Evolutionary conservation across 2,329 filamentous ascomycete genomes (phyloP), one percentile per base, ranked within the genome.

Genomic region (Drechmeria coniospora): DNA sequence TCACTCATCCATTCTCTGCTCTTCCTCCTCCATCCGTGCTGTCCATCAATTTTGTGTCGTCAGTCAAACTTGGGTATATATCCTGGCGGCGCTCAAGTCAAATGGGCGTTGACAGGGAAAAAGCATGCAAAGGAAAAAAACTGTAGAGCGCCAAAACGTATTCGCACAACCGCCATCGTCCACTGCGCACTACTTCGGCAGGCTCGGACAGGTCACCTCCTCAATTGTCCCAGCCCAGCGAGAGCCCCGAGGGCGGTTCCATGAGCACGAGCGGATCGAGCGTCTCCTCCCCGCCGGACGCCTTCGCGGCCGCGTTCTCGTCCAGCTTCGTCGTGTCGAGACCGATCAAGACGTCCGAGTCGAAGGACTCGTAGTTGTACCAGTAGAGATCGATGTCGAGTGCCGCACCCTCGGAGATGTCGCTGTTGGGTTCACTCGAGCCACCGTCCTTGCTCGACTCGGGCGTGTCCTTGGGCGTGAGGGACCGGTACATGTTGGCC

Each of bases 391-490:
- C 63, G 27, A 73, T 61, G 23, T 74, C 68, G 10, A 72, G 51
- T 11, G 51, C 46, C 4, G 61, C 56, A 5, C 56, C 57, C 31
- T 75, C 71, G 3, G 67, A 62, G 12, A 74, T 64, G 37, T 76
- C 71, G 41, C 68, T 74, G 34, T 64, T 74, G 8, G 68, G 65
- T 39, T 75, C 70, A 22, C 70, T 73, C 7, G 55, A 47, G 4
- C 65, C 62, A 37, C 62, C 64, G 31, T 75, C 69, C 44, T 74
- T 72, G 46, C 59, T 68, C 2, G 70, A 75, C 37, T 74, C 71
- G 1, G 71, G 72, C 6, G 72, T 76, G 41, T 75, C 68, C 33
- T 73, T 70, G 1, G 70, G 69, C 15, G 70, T 70, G 31, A 65
- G 51, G 1, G 64, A 60, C 13, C 63, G 61, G 39, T 69, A 72